These are phyloP conservation scores for Penicillium simplicissimum DNA, from an alignment of 495 filamentous ascomycete species.

Conservation along the genomic window DNA sequence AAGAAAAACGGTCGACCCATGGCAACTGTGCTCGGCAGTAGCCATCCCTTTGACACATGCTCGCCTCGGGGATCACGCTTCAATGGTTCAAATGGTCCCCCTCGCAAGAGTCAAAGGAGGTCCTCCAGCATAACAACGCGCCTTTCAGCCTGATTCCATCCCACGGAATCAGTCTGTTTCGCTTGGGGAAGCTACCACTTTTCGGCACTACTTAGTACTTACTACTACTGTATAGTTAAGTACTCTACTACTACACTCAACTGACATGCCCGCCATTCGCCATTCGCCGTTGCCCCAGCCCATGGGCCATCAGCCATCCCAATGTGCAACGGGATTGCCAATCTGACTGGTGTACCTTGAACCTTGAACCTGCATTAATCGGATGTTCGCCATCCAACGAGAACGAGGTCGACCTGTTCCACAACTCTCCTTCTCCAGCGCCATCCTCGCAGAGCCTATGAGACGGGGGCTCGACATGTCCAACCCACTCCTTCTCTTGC, in stretches of 20 bases:
- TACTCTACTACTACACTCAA: no score
- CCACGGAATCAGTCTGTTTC: background rate
- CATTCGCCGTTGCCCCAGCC: background rate
- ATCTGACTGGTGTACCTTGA: slow-evolving; percentile 4
- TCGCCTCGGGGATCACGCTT: background rate
- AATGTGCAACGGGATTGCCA: background rate
- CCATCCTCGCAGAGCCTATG: background rate
- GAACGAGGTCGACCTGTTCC: background rate
- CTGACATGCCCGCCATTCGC: no score
- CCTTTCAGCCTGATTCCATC: background rate
- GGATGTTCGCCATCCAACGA: slow-evolving; percentile 5
- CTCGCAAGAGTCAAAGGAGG: background rate
- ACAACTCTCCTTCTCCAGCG: no score
- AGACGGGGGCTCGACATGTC: slow-evolving; percentile 1
- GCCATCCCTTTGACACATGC: slow-evolving; percentile 14
- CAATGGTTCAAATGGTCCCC: background rate
- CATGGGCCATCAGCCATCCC: background rate
- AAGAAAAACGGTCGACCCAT: background rate
- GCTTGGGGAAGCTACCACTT: background rate
- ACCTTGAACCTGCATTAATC: slow-evolving; percentile 4
- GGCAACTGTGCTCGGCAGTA: slow-evolving; percentile 7
- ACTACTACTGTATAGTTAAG: no score
- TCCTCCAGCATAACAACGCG: background rate
- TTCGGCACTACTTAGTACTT: background rate
- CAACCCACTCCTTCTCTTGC: background rate